phyloP scores from a whole-genome alignment of 495 filamentous ascomycete genomes.

The Penicillium paradoxum region DNA sequence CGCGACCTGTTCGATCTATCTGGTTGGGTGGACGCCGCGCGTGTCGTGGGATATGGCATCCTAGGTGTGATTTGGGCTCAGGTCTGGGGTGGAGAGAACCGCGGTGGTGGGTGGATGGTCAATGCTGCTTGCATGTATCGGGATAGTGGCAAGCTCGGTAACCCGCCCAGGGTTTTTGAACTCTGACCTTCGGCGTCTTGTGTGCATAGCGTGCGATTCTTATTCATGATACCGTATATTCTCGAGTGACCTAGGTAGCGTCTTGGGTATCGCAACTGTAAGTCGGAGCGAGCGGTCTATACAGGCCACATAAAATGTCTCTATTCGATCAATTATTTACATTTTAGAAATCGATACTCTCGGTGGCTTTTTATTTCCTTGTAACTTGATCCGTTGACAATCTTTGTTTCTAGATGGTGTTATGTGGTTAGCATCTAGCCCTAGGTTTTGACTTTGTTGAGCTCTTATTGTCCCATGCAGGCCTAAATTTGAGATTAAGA shows the following conservation, averaged over 20 bases:
- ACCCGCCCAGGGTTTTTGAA: constrained; percentile 57
- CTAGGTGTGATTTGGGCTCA: constrained; percentile 64
- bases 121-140: constrained; percentile 74
- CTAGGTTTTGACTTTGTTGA: too few relatives aligned
- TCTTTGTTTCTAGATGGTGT: too few relatives aligned
- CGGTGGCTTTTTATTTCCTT: too few relatives aligned
- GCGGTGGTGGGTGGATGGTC: constrained; percentile 56
- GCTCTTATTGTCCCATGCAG: too few relatives aligned
- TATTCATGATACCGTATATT: not conserved
- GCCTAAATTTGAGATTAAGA: too few relatives aligned
- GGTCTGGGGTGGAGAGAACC: constrained; percentile 60
- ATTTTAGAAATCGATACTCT: not conserved
- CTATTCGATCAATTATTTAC: not conserved
- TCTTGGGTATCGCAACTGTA: not conserved
- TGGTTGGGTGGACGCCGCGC: constrained; percentile 59
- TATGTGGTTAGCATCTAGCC: too few relatives aligned
- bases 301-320: not conserved
- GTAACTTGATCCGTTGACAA: too few relatives aligned
- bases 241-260: not conserved
- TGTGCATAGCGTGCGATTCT: constrained; percentile 5
- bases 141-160: constrained; percentile 59
- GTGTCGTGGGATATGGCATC: constrained; percentile 58
- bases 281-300: not conserved
- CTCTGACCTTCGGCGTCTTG: constrained; percentile 17
- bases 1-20: constrained; percentile 48